phyloP scores from a whole-genome alignment of 2,329 filamentous ascomycete genomes.

The Neodidymelliopsis sp. region DNA sequence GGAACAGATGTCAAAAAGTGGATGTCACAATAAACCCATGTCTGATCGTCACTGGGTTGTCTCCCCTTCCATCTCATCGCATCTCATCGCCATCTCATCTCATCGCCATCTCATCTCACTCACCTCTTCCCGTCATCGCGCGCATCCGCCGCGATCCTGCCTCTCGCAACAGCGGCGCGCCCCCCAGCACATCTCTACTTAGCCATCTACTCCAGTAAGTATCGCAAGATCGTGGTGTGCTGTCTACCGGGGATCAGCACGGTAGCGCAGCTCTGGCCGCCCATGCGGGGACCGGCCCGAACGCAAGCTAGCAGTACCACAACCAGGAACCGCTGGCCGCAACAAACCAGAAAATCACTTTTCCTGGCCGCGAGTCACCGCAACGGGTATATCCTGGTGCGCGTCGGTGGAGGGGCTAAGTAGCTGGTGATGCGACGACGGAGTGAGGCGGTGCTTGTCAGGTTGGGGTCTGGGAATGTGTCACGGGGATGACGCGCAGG shows the following conservation, averaged over 20 bases:
- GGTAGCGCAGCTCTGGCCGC: neutral
- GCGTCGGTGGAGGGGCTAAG: neutral
- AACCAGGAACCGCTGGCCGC: constrained; percentile 7
- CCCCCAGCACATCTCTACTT: neutral
- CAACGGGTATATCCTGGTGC: constrained; percentile 1
- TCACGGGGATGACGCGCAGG: constrained; percentile 9
- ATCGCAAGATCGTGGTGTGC: too few species aligned
- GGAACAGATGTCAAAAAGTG: constrained; percentile 4
- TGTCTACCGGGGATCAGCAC: neutral
- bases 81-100: neutral
- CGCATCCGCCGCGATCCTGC: neutral
- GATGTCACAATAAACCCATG: constrained; percentile 18
- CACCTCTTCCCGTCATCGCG: neutral
- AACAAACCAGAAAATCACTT: too few species aligned
- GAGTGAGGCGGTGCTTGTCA: constrained; percentile 8
- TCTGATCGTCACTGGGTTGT: constrained; percentile 15
- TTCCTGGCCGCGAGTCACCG: constrained; percentile 10
- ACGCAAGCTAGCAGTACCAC: constrained; percentile 2
- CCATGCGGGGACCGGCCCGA: constrained; percentile 17
- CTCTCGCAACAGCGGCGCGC: neutral
- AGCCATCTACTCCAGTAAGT: neutral
- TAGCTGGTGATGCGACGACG: neutral
- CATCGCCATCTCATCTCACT: neutral
- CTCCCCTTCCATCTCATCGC: constrained; percentile 11
- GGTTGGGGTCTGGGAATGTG: neutral